Conservation (phyloP, 1,139 yeast species). For the Hyphopichia burtonii region DNA sequence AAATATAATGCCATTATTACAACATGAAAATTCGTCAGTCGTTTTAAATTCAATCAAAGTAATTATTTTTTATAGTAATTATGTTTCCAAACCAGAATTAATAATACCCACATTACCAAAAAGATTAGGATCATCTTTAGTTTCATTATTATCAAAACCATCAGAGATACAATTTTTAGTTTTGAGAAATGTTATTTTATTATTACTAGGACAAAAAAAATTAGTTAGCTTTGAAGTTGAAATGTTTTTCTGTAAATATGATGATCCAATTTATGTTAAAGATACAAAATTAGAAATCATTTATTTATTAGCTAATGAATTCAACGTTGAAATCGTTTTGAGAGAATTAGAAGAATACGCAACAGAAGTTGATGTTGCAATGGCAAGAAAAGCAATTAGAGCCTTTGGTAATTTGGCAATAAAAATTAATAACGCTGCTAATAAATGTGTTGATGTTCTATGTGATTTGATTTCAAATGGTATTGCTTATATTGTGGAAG, state of each 20-base stretch:
- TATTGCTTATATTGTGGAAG: slow-evolving; percentile 77
- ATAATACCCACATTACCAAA: slow-evolving; percentile 53
- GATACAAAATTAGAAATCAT: slow-evolving; percentile 89
- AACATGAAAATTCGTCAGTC: slow-evolving; percentile 80
- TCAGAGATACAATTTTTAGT: slow-evolving; percentile 83
- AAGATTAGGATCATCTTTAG: slow-evolving; percentile 69
- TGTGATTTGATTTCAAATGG: slow-evolving; percentile 63
- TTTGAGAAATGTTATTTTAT: slow-evolving; percentile 73
- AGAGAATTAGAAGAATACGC: slow-evolving; percentile 84
- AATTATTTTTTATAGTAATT: slow-evolving; percentile 71
- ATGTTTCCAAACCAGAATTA: slow-evolving; percentile 47
- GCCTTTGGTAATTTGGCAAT: slow-evolving; percentile 90
- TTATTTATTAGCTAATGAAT: slow-evolving; percentile 69
- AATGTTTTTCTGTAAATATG: slow-evolving; percentile 76
- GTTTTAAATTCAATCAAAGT: slow-evolving; percentile 75
- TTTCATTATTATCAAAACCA: slow-evolving; percentile 72
- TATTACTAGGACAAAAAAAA: slow-evolving; percentile 66
- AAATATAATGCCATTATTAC: slow-evolving; percentile 68
- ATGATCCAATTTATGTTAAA: slow-evolving; percentile 85
- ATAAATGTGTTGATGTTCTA: slow-evolving; percentile 63
- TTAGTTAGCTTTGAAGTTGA: slow-evolving; percentile 67
- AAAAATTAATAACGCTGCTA: slow-evolving; percentile 57
- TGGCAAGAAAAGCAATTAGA: slow-evolving; percentile 83
- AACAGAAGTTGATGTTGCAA: slow-evolving; percentile 78
- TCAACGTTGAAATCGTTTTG: slow-evolving; percentile 61